Conservation (phyloP, 768 basidiomycete species). For the Sutorius australiensis region DNA sequence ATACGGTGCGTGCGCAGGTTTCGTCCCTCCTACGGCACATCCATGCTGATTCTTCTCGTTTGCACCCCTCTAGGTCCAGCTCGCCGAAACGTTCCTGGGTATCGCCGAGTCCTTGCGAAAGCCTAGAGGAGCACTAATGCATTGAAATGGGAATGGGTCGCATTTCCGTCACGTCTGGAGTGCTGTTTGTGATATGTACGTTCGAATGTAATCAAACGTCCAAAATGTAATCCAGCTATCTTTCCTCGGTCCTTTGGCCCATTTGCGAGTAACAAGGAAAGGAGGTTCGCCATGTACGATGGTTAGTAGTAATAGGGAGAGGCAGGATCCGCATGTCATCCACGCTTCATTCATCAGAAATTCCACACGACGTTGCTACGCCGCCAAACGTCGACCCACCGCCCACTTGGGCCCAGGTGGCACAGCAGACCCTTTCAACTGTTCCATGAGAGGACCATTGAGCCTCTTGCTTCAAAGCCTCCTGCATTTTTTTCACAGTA, state of each 20-base stretch:
- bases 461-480: not conserved
- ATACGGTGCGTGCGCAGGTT: slow-evolving; percentile 37
- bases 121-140: slow-evolving; percentile 48
- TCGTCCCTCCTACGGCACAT: not conserved
- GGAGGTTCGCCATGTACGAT: not conserved
- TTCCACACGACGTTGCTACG: no score
- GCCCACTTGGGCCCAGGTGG: no score
- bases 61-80: slow-evolving; percentile 40
- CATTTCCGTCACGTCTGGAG: not conserved
- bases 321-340: not conserved
- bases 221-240: not conserved
- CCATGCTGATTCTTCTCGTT: not conserved
- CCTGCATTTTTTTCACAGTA: not conserved
- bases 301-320: not conserved
- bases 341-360: not conserved
- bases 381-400: no score
- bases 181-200: not conserved
- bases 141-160: slow-evolving; percentile 6
- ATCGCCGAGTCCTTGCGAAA: slow-evolving; percentile 57
- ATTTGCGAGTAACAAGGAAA: not conserved
- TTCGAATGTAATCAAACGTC: not conserved
- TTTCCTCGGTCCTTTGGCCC: not conserved
- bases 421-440: not conserved
- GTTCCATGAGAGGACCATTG: not conserved
- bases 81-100: slow-evolving; percentile 55